A percentile compares a stretch with the other conserved stretches of the same genome.
phyloP scores from a whole-genome alignment of 2,329 filamentous ascomycete genomes.

The Huntiella bhutanensis region DNA sequence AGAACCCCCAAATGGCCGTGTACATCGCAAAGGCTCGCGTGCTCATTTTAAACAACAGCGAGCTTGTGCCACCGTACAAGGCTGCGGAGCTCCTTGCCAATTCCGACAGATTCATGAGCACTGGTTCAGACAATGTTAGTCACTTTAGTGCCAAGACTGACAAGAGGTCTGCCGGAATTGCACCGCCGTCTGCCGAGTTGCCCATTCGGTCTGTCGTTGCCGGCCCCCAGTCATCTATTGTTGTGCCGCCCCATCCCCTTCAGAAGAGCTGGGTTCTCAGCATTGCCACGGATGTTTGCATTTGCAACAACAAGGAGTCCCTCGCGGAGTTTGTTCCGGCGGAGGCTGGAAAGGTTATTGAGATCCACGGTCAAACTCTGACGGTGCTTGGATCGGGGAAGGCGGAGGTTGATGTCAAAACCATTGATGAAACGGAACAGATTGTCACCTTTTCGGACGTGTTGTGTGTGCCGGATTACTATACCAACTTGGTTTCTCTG shows the following conservation, averaged over 20 bases:
- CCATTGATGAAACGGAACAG: not conserved
- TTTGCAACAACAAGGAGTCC: constrained; percentile 8
- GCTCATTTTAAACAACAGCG: not conserved
- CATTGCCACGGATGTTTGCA: constrained; percentile 6
- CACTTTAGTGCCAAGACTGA: not conserved
- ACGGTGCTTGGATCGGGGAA: constrained; percentile 5
- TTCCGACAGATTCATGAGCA: not conserved
- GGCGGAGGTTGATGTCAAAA: constrained; percentile 6
- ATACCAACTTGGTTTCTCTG: constrained; percentile 10
- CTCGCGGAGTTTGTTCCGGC: constrained; percentile 6
- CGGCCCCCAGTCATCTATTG: not conserved
- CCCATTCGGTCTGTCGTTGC: not conserved
- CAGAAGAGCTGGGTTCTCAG: constrained; percentile 11
- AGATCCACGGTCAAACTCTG: constrained; percentile 6
- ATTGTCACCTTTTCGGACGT: constrained; percentile 10
- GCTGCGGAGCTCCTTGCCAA: not conserved
- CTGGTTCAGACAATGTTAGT: not conserved
- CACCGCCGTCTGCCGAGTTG: not conserved
- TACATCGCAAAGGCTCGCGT: constrained; percentile 8
- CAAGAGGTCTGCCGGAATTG: not conserved
- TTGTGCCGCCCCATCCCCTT: not conserved
- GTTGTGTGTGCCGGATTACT: constrained; percentile 8
- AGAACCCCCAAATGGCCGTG: not conserved
- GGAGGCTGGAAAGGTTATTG: constrained; percentile 2
- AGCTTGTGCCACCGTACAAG: not conserved